phyloP scores from a whole-genome alignment of 345 rosid species.

The Odontarrhena argentea region DNA sequence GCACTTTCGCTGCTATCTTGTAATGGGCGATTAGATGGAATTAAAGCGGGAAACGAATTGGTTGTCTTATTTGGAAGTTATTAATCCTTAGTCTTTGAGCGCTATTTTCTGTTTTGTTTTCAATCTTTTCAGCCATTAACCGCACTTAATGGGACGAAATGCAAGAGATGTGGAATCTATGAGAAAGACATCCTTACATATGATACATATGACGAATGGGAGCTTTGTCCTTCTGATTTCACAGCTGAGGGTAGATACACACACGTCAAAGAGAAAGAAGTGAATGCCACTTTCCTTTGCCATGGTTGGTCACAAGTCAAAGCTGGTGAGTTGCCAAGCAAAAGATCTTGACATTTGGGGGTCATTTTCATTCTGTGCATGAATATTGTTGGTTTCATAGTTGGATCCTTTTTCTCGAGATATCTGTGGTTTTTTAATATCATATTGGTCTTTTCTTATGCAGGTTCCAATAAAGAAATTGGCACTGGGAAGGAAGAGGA shows the following conservation, averaged over 20 bases:
- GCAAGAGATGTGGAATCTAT: conserved; percentile 95
- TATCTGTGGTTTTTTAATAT: background rate
- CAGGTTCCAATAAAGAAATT: conserved; percentile 45
- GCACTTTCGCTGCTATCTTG: too few relatives aligned
- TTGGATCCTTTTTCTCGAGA: background rate
- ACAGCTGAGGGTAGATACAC: conserved; percentile 56
- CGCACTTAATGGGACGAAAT: conserved; percentile 55
- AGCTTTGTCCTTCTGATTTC: conserved; percentile 85
- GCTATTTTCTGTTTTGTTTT: conserved; percentile 17
- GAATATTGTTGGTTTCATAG: background rate
- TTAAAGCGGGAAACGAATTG: background rate
- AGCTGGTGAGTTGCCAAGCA: conserved; percentile 47
- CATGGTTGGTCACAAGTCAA: conserved; percentile 50
- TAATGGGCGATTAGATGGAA: background rate
- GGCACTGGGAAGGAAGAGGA: conserved; percentile 28
- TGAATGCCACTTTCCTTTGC: conserved; percentile 70
- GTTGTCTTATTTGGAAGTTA: conserved; percentile 18
- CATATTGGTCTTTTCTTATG: conserved; percentile 6
- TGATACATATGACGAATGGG: conserved; percentile 85
- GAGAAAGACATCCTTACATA: conserved; percentile 57
- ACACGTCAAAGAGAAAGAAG: conserved; percentile 53
- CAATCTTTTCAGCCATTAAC: conserved; percentile 67
- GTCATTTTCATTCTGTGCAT: background rate
- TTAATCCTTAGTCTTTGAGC: conserved; percentile 12
- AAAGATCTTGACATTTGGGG: background rate